These are phyloP conservation scores for Scheffersomyces insectosa DNA, from an alignment of 1,139 yeast genomes.

Conservation along the genomic window DNA sequence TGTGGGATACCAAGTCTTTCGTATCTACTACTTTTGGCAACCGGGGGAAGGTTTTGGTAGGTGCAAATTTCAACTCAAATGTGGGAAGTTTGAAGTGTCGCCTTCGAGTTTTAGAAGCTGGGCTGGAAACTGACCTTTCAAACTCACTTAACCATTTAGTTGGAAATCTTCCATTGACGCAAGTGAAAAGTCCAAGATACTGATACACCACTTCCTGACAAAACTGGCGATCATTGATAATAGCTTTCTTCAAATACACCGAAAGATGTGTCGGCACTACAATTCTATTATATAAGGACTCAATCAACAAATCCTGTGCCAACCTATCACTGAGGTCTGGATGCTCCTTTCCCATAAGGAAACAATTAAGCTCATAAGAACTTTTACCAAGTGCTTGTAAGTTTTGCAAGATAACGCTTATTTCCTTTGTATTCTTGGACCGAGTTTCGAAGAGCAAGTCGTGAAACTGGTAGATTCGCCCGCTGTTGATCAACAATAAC, in stretches of 20 bases:
- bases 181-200: constrained; percentile 9
- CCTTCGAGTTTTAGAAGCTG: background rate
- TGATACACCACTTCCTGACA: constrained; percentile 8
- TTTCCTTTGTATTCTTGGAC: constrained; percentile 1
- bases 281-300: background rate
- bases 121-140: background rate
- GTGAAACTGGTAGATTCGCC: background rate
- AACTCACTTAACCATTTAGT: constrained; percentile 7
- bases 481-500: constrained; percentile 6
- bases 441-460: constrained; percentile 1
- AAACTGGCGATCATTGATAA: background rate
- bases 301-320: background rate
- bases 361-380: constrained; percentile 1
- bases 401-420: constrained; percentile 1
- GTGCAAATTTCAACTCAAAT: background rate
- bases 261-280: background rate
- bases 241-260: background rate
- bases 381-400: constrained; percentile 1
- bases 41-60: background rate
- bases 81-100: background rate
- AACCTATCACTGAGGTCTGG: background rate
- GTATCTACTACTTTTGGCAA: background rate
- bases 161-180: constrained; percentile 7
- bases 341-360: background rate
- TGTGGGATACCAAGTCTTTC: background rate